Base-by-base conservation (phyloP, 768 basidiomycete genomes). In the Panellus pusillus region DNA sequence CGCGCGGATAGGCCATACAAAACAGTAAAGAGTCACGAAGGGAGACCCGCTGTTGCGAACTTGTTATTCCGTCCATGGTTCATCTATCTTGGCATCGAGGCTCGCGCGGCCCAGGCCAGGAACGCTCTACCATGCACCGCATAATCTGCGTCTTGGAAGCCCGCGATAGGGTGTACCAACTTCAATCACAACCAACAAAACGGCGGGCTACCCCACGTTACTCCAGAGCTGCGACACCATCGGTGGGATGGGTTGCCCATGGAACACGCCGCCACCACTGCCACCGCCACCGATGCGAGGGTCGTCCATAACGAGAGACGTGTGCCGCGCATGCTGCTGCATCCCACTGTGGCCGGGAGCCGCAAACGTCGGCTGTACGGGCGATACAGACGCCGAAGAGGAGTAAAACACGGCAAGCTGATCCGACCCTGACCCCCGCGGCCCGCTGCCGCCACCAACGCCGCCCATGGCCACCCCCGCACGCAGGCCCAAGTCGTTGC, bases 161-260 rank as follows among this genome's bases (percentile, higher is more conserved):
- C 32, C 32, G 11, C 32, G 8, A 14, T 2, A 7, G 3, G 32
- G 32, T 9, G 32, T 14, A 9, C 2, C 2, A 35, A 11, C 32
- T 14, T 14, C 9, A 11, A 35, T 35, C 32, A 35, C 32, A 35
- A 11, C 32, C 9, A 9, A 8, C 32, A 8, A 8, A 8, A 8
- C 24, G 37, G 17, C 7, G 9, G 20, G 4, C 48, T 50, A 50
- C 38, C 54, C 54, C 29, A 46, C 54, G 32, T 55, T 55, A 28
- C 48, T 48, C 54, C 48, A 55, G 43, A 50, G 38, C 38, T 50
- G 48, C 44, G 48, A 55, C 32, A 35, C 32, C 44, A 50, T 39
- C 18, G 44, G 52, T 17, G 52, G n/a, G 27, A 37, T 24, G 19
- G 53, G 40, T 38, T 55, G 54, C 15, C 38, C 44, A n/a, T 39